Base-by-base conservation (phyloP, 371 early-diverging fungal genomes). In the Saksenaea oblongispora region DNA sequence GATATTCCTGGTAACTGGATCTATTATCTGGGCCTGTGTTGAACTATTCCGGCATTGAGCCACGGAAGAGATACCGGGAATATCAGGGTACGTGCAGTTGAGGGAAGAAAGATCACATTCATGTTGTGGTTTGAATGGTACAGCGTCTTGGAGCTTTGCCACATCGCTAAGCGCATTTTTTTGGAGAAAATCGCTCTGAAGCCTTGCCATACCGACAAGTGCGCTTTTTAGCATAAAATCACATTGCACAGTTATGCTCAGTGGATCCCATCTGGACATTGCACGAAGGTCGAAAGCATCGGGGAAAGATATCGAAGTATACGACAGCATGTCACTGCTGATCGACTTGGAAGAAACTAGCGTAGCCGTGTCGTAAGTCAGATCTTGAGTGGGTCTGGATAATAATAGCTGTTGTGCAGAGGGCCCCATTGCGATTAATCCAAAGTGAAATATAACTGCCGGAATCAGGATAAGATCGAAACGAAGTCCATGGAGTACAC, bases 381-480 rank as follows among this genome's bases (percentile, higher is more conserved):
- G 22, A 10, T 47, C 22, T 10, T n/a, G 22, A 26, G 22, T 22
- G 7, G 22, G 9, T n/a, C 8, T 5, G 9, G 51, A 22, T 3
- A 27, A n/a, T 8, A 74, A 47, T 2, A 70, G 28, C 14, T 65
- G 65, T 56, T 70, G 74, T 5, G 71, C 61, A 1, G 59, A 58
- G 13, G 75, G 75, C 3, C 65, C 60, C 15, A 69, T 35, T 1
- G 67, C 37, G 27, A 75, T 58, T 4, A 75, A 58, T 1, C 72
- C 70, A 18, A 75, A 2, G 17, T 75, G 67, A 15, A 75, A 69
- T 3, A 75, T n/a, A 1, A 75, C 17, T 0, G 72, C 70, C 8
- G 63, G 56, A 9, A 69, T 17, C 1, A 74, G 26, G 4, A 72
- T 44, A 14, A 9, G 34, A 17, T 74, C 75, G 51, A 74, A 60